phyloP scores from a whole-genome alignment of 805 yeast species.

The Schizosaccharomyces octosporus region DNA sequence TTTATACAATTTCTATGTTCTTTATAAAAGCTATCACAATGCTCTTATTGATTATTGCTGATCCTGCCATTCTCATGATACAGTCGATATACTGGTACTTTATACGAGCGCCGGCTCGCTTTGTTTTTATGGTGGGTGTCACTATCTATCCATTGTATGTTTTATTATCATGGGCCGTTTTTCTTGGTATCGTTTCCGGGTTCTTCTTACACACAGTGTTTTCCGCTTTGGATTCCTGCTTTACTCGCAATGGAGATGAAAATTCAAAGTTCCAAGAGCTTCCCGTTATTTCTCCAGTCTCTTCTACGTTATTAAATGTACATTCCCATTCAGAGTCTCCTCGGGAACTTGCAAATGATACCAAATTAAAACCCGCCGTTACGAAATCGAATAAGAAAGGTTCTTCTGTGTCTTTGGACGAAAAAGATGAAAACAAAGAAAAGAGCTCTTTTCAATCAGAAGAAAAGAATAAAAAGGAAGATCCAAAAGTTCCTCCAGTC shows the following conservation, averaged over 20 bases:
- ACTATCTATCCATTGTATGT: background rate
- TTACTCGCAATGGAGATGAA: background rate
- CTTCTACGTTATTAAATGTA: background rate
- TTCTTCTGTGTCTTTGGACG: too few relatives aligned
- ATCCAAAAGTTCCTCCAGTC: background rate
- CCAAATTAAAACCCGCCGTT: too few relatives aligned
- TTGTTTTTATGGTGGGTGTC: background rate
- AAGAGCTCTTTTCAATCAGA: too few relatives aligned
- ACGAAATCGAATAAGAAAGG: too few relatives aligned
- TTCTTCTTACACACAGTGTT: background rate
- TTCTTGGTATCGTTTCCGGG: background rate
- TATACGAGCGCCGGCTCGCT: background rate
- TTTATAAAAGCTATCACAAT: background rate
- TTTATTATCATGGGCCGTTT: background rate
- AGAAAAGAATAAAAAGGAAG: background rate
- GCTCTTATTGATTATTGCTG: background rate
- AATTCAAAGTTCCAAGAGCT: background rate
- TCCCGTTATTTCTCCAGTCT: background rate
- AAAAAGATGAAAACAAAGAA: too few relatives aligned
- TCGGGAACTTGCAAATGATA: too few relatives aligned
- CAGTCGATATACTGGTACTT: background rate
- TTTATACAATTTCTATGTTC: background rate
- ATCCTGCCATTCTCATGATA: background rate
- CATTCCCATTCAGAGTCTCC: too few relatives aligned
- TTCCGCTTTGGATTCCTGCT: background rate